Evolutionary conservation across 352 stramenopile genomes (phyloP), one percentile per base, ranked within the genome.

Genomic region (Aphanomyces cochlioides): DNA sequence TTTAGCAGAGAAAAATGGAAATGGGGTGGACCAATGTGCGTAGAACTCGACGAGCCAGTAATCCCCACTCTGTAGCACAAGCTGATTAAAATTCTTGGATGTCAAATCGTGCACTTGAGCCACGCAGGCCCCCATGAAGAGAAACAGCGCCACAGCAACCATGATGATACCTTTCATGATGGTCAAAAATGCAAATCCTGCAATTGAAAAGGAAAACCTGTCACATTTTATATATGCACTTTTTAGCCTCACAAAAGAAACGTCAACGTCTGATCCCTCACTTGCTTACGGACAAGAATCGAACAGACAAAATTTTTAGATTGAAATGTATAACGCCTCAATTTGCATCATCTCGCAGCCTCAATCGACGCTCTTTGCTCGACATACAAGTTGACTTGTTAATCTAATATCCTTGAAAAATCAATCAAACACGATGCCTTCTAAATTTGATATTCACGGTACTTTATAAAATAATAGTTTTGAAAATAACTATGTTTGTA

Each of bases 21-120:
- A 47, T 38, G 10, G 57, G 17, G 13, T 72, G 8, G 48, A 87
- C 90, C 90, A 98, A 39, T 90, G 92, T 17, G 92, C 92, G 71
- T 96, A 96, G 76, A 98, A 98, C 74, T 98, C 90, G 45, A 98
- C 92, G 47, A 98, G 76, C 90, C 90, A 98, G 58, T 91, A 90
- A 73, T 92, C 85, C 4, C 67, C 67, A 65, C 86, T 92, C 66
- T 91, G 75, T 48, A 93, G 79, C 66, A 93, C 84, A 53, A 90
- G 79, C 61, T 89, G 87, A 67, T 93, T 83, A 72, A 92, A 93
- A 74, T 92, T 93, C 69, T 90, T 84, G 13, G 90, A 83, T 41
- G 84, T 92, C 39, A 93, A 81, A 28, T 90, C 75, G 68, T 88
- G 80, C 15, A 93, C 84, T 17, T 70, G 59, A 10, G 59, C 59